Conservation (phyloP, 345 rosid species). For the Nephelium lappaceum region DNA sequence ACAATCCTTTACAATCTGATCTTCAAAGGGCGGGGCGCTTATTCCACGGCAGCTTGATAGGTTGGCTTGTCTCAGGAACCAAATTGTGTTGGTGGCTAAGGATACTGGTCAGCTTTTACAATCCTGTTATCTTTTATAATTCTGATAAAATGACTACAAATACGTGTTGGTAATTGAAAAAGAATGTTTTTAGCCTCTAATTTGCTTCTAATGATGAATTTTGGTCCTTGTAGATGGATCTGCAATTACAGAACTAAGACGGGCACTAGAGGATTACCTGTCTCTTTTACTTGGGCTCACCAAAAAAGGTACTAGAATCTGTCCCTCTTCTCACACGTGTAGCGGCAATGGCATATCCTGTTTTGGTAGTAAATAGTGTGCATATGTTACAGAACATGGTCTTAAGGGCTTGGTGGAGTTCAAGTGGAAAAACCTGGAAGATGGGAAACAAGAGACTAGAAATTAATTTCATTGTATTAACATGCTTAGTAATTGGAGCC, state of each 20-base stretch:
- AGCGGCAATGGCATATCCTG: neutral
- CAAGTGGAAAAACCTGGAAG: conserved; percentile 69
- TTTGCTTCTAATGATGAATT: neutral
- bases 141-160: neutral
- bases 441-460: conserved; percentile 43
- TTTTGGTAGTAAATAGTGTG: neutral
- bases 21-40: conserved; percentile 64
- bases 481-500: conserved; percentile 12
- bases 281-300: conserved; percentile 61
- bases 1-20: conserved; percentile 60
- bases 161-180: too few species aligned
- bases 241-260: conserved; percentile 53
- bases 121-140: conserved; percentile 9
- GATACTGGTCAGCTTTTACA: conserved; percentile 57
- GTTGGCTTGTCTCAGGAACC: conserved; percentile 59
- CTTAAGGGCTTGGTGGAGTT: conserved; percentile 67
- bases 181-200: neutral
- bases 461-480: neutral
- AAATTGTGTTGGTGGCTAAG: conserved; percentile 68
- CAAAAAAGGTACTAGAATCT: conserved; percentile 49
- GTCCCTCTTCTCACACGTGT: neutral
- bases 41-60: conserved; percentile 52
- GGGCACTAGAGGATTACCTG: conserved; percentile 72
- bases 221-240: conserved; percentile 54
- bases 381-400: conserved; percentile 49